Base-by-base conservation (phyloP, 768 basidiomycete species). In the Termitomyces sp. region DNA sequence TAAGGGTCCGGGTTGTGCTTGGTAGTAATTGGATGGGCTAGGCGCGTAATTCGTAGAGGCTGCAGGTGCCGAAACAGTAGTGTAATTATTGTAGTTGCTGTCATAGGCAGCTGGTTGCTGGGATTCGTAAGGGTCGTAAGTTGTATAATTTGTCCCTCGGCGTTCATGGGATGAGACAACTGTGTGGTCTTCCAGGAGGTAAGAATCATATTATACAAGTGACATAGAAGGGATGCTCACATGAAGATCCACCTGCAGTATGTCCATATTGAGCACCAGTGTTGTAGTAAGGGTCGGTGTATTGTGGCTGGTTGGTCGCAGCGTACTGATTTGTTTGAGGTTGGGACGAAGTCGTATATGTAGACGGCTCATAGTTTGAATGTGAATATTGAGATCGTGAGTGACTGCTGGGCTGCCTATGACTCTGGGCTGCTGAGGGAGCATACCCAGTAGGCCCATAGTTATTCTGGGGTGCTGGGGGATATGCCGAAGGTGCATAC, bases 201-300 rank as follows among this genome's bases (percentile, higher is more conserved):
- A 45, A 55, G 37, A 47, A 58, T 27, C 34, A 36, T 24, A 52
- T 46, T 42, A 32, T 24, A 20, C 49, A 43, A 43, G 44, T 26
- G 49, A 30, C n/a, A 47, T 20, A 26, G 20, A 20, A 6, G 39
- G 40, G 44, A 61, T 32, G 71, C 83, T 70, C 68, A 87, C 86
- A 86, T 22, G 84, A 79, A 36, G 79, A 73, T 43, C 76, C 81
- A 39, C 82, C 79, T 13, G 79, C 68, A 3, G 69, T 67, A 64
- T 89, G 88, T 3, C 84, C 82, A 61, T 87, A 86, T 32, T 74
- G 71, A 16, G 67, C 67, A 45, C 65, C 60, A 51, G 71, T 40
- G 47, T 61, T 63, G 22, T 66, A 59, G 43, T 76, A 76, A 42
- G 69, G 70, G 56, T 77, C 76, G 32, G 74, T 59, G 60, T 69